Conservation (phyloP, 495 filamentous ascomycete genomes). For the Bacidia gigantensis region DNA sequence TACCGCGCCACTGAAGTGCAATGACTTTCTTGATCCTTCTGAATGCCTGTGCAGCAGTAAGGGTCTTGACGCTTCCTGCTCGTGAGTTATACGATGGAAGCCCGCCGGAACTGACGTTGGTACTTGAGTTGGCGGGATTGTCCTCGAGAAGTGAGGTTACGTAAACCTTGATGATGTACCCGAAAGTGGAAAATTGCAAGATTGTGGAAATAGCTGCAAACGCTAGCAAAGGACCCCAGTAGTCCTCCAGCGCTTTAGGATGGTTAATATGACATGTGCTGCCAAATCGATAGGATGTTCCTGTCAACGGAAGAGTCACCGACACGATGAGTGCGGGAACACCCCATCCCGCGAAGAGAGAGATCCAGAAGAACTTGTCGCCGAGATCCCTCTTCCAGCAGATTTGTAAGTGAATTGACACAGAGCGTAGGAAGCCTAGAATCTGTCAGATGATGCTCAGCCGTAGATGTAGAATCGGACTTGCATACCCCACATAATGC, state of each 20-base stretch:
- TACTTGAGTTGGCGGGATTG: constrained; percentile 34
- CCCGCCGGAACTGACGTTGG: constrained; percentile 49
- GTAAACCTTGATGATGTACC: constrained; percentile 91
- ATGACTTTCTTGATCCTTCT: constrained; percentile 72
- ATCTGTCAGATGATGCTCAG: neutral
- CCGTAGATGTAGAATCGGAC: neutral
- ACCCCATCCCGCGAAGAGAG: constrained; percentile 70
- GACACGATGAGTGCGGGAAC: constrained; percentile 60
- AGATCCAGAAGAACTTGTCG: constrained; percentile 75
- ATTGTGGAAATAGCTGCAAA: constrained; percentile 66
- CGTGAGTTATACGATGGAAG: constrained; percentile 52
- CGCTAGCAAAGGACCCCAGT: constrained; percentile 80
- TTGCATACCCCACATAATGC: constrained; percentile 63
- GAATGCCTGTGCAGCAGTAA: constrained; percentile 79
- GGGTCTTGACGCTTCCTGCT: constrained; percentile 60
- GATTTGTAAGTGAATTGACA: constrained; percentile 92
- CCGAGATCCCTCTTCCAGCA: constrained; percentile 92
- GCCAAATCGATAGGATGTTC: constrained; percentile 88
- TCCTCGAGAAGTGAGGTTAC: constrained; percentile 67
- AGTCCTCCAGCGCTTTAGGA: constrained; percentile 59
- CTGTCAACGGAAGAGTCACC: constrained; percentile 67
- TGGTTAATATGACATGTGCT: constrained; percentile 87
- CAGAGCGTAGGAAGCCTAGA: constrained; percentile 66
- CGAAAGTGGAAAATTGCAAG: constrained; percentile 73
- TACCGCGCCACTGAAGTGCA: constrained; percentile 88